Evolutionary conservation across 2,329 filamentous ascomycete genomes (phyloP).

Genomic region (Colletotrichum sp.): DNA sequence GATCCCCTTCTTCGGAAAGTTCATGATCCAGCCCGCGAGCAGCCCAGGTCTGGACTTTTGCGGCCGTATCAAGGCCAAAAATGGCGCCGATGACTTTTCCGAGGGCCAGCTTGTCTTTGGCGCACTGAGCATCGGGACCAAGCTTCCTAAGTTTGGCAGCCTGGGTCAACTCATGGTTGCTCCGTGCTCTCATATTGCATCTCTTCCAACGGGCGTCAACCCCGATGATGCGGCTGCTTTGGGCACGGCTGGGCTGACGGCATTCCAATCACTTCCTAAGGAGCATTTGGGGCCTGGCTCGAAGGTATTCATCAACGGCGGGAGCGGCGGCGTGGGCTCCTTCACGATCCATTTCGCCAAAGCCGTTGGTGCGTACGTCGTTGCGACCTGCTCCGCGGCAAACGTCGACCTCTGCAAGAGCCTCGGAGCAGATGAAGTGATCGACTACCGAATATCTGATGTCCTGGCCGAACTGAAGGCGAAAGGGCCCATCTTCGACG

Average conservation of each 20-base stretch:
- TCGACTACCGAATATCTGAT: conserved; percentile 36
- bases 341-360: conserved; percentile 44
- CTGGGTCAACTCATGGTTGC: conserved; percentile 23
- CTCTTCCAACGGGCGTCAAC: too few species aligned
- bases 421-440: conserved; percentile 40
- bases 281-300: neutral
- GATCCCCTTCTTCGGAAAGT: conserved; percentile 37
- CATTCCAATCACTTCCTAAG: conserved; percentile 24
- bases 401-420: conserved; percentile 35
- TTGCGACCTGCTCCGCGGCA: conserved; percentile 35
- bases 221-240: conserved; percentile 26
- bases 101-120: conserved; percentile 25
- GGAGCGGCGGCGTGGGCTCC: conserved; percentile 40
- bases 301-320: conserved; percentile 39
- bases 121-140: neutral
- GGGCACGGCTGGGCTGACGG: conserved; percentile 28
- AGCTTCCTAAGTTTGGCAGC: conserved; percentile 16
- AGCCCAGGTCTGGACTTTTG: conserved; percentile 55
- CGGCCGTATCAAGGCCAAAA: conserved; percentile 46
- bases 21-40: conserved; percentile 34
- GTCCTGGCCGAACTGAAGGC: conserved; percentile 21
- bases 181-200: too few species aligned
- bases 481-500: conserved; percentile 23
- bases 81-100: neutral
- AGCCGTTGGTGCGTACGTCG: conserved; percentile 34